phyloP scores from a whole-genome alignment of 148 eudicot species.

The Rhododendron vialii region DNA sequence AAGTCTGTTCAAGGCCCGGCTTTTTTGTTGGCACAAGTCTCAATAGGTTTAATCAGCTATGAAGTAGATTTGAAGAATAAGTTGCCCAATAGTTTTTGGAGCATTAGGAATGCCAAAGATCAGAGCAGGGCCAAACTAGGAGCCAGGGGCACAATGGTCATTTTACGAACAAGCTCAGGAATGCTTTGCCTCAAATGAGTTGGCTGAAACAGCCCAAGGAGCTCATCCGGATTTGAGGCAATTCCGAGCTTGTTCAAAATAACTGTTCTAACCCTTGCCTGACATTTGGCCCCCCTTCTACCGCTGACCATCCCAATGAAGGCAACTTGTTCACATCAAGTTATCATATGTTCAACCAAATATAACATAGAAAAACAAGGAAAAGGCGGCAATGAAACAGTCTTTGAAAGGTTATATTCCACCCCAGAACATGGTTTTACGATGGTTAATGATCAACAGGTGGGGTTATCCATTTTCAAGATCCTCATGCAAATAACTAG shows the following conservation, averaged over 20 bases:
- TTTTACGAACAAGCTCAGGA: not conserved
- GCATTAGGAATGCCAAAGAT: not conserved
- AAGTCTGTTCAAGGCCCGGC: not conserved
- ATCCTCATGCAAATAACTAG: slow-evolving; percentile 46
- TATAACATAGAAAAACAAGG: not conserved
- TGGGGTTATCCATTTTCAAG: slow-evolving; percentile 40
- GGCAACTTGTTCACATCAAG: not conserved
- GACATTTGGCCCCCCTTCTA: not conserved
- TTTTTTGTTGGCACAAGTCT: not conserved
- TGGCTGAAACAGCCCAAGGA: not conserved
- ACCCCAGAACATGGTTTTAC: not conserved
- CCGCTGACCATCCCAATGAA: not conserved
- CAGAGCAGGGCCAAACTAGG: not conserved
- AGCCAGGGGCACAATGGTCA: not conserved
- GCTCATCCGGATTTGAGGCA: not conserved
- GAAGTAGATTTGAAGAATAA: not conserved
- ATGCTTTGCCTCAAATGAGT: not conserved
- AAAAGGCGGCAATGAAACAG: not conserved
- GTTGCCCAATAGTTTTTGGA: not conserved
- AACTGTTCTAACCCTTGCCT: not conserved
- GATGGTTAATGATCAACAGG: slow-evolving; percentile 18
- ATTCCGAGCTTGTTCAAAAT: not conserved
- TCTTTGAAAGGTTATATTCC: not conserved
- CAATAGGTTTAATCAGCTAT: not conserved
- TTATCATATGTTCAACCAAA: not conserved